Conservation (phyloP, 2,329 filamentous ascomycete genomes). For the Nigrospora osmanthi region DNA sequence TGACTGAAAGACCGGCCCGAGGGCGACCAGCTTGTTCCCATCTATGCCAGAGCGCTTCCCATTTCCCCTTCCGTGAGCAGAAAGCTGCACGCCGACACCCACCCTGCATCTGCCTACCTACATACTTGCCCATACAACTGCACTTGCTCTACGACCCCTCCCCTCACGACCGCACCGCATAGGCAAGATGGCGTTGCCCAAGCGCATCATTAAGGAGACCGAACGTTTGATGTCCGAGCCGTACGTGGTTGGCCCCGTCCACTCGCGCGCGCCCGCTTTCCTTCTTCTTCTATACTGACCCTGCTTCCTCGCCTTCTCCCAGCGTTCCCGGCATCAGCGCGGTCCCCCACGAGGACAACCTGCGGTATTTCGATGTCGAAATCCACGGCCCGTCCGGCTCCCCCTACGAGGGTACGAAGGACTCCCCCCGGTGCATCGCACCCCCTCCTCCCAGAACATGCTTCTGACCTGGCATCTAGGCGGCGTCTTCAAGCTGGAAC, state of each 20-base stretch:
- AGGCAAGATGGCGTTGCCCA: conserved; percentile 66
- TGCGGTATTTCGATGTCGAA: conserved; percentile 95
- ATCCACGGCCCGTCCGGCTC: conserved; percentile 90
- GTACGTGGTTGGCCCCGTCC: conserved; percentile 39
- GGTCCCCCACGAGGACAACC: conserved; percentile 91
- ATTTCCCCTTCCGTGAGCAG: too few relatives aligned
- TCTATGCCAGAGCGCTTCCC: too few relatives aligned
- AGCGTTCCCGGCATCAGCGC: conserved; percentile 96
- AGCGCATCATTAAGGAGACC: conserved; percentile 97
- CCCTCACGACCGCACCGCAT: too few relatives aligned
- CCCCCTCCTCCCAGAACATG: neutral
- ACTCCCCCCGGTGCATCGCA: neutral
- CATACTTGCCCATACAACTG: too few relatives aligned
- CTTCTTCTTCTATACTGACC: conserved; percentile 1
- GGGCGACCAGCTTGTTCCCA: too few relatives aligned
- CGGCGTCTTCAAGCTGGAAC: conserved; percentile 91
- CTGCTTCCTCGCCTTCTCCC: conserved; percentile 4
- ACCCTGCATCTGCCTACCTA: too few relatives aligned
- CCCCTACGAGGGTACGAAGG: conserved; percentile 75
- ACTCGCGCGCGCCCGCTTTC: neutral
- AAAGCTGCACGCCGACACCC: too few relatives aligned
- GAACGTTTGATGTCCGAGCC: conserved; percentile 95
- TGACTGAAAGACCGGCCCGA: too few relatives aligned
- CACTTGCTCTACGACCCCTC: too few relatives aligned
- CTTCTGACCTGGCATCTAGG: conserved; percentile 26